Conservation (phyloP, 2,329 filamentous ascomycete genomes). For the Calonectria honghensis region DNA sequence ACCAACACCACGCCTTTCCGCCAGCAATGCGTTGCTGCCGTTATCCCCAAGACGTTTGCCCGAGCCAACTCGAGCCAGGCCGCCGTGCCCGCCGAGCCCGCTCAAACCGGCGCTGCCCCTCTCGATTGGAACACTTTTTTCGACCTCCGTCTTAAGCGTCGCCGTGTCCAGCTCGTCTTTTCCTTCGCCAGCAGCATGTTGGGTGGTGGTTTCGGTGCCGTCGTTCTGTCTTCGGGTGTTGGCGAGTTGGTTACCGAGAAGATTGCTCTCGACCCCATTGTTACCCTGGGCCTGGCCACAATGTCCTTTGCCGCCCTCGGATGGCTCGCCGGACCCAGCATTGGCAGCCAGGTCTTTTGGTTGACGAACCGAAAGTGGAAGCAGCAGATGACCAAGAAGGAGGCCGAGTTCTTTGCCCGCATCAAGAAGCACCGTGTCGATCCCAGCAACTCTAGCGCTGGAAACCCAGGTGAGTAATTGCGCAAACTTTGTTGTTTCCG, state of each 20-base stretch:
- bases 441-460: conserved; percentile 89
- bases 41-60: conserved; percentile 45
- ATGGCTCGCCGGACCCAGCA: conserved; percentile 89
- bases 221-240: conserved; percentile 81
- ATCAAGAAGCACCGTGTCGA: conserved; percentile 96
- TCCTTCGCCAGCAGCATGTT: conserved; percentile 79
- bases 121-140: conserved; percentile 96
- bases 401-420: conserved; percentile 92
- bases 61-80: conserved; percentile 47
- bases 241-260: conserved; percentile 82
- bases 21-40: conserved; percentile 46
- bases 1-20: conserved; percentile 39
- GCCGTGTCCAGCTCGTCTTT: conserved; percentile 87
- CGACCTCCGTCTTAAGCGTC: conserved; percentile 88
- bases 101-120: conserved; percentile 49
- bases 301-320: conserved; percentile 86
- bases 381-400: conserved; percentile 87
- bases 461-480: conserved; percentile 81
- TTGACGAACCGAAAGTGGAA: conserved; percentile 82
- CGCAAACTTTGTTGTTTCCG: not conserved
- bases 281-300: conserved; percentile 88
- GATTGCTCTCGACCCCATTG: conserved; percentile 90
- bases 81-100: conserved; percentile 37
- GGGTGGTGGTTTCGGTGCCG: conserved; percentile 77
- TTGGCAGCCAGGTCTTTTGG: conserved; percentile 89